A percentile compares a stretch with the other conserved stretches of the same genome.
Evolutionary conservation across 1,284 basidiomycete species (phyloP).

Genomic region (Vanrija humicola): DNA sequence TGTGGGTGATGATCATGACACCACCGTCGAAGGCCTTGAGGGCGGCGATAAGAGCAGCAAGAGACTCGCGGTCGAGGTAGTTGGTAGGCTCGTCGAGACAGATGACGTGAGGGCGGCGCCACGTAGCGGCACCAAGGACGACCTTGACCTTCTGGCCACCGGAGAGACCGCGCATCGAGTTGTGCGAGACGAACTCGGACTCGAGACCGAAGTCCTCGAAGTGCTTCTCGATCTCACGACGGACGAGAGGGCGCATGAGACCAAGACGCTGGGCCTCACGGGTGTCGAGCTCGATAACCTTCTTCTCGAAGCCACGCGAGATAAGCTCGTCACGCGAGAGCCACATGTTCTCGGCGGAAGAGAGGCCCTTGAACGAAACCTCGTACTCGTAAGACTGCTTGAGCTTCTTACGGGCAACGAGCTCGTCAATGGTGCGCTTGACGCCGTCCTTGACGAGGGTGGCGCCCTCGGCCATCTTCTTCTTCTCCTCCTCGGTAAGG

Average conservation of each 20-base stretch:
- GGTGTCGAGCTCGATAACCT: slow-evolving; percentile 94
- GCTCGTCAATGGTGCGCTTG: slow-evolving; percentile 93
- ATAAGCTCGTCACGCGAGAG: slow-evolving; percentile 91
- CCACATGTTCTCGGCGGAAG: slow-evolving; percentile 95
- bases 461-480: slow-evolving; percentile 96
- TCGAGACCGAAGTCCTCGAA: slow-evolving; percentile 88
- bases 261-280: slow-evolving; percentile 95
- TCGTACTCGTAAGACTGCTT: slow-evolving; percentile 99
- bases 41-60: slow-evolving; percentile 92
- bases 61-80: slow-evolving; percentile 96
- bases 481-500: slow-evolving; percentile 79
- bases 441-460: slow-evolving; percentile 83
- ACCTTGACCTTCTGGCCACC: slow-evolving; percentile 99
- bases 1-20: slow-evolving; percentile 95
- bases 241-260: slow-evolving; percentile 91
- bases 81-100: slow-evolving; percentile 94
- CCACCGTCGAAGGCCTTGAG: slow-evolving; percentile 95
- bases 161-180: slow-evolving; percentile 85
- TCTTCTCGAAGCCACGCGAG: slow-evolving; percentile 98
- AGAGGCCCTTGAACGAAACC: slow-evolving; percentile 86
- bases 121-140: slow-evolving; percentile 95
- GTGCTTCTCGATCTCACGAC: slow-evolving; percentile 97
- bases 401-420: slow-evolving; percentile 87
- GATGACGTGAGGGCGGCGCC: slow-evolving; percentile 96
- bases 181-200: slow-evolving; percentile 85